Base-by-base conservation (phyloP, 495 filamentous ascomycete genomes). In the Hypomontagnella monticulosa region DNA sequence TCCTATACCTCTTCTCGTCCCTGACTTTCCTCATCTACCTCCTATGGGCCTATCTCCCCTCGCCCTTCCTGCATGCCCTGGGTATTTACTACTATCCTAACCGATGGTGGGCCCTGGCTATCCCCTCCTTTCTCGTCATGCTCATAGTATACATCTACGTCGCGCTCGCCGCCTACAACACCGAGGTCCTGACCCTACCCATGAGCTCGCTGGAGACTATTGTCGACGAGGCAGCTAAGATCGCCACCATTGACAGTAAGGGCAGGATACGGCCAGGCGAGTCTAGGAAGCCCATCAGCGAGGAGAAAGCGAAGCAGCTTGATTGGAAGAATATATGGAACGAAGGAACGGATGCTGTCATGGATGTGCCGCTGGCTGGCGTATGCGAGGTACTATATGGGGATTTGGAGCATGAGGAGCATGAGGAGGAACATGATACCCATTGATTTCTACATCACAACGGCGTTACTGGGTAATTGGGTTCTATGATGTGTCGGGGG, bases 81-180 rank as follows among this genome's bases (percentile, higher is more conserved):
- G 94, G 95, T 7, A 96, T 99, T 48, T 89, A 92, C 79, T 98
- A 98, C 81, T 99, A 97, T 65, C 95, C 96, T 2, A 91, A 96
- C 73, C 88, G 95, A 18, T 99, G 95, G 95, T 99, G 95, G 95
- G 90, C 89, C 27, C 82, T 99, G 8, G 95, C 95, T 1, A 87
- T 97, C 12, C 95, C 95, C 1, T 86, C 88, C 2, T 98, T 92
- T 79, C 78, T 97, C 42, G 94, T 97, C 46, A 94, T 97, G 87
- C 73, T 84, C 18, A 81, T 97, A 12, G 85, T 95, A 15, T 98
- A 95, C 74, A 94, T 98, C 56, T 99, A 97, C 76, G 88, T 97
- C 12, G 95, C 96, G 38, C 83, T 99, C 30, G 93, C 95, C 38
- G 84, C 84, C 27, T 98, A 97, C 74, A 99, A 99, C 73, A 92